phyloP scores from a whole-genome alignment of 1,284 basidiomycete genomes.

The Rhodotorula sp. region DNA sequence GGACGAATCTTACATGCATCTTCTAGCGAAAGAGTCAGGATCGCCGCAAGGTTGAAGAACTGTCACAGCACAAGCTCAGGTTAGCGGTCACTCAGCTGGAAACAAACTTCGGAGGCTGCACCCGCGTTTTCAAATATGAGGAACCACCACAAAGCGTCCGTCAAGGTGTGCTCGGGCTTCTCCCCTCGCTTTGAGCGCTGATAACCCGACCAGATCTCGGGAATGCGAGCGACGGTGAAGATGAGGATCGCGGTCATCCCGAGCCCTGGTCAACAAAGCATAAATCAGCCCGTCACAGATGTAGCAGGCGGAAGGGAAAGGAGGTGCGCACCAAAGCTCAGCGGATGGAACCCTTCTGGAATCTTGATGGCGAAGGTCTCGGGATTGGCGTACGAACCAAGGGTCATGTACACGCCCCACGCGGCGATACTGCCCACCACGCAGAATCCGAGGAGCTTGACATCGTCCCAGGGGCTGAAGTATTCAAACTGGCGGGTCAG shows the following conservation, averaged over 20 bases:
- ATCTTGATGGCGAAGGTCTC: background rate
- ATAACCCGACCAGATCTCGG: background rate
- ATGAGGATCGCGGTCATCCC: background rate
- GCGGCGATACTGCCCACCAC: background rate
- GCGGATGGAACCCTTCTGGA: background rate
- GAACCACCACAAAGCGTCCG: background rate
- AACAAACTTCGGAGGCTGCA: too few relatives aligned
- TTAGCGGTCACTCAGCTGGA: too few relatives aligned
- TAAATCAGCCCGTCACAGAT: background rate
- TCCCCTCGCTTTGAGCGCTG: background rate
- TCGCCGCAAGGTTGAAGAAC: conserved; percentile 13
- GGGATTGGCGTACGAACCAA: background rate
- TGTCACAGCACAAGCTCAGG: too few relatives aligned
- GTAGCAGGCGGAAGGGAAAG: too few relatives aligned
- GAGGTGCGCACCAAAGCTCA: background rate
- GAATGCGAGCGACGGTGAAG: conserved; percentile 7
- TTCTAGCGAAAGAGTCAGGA: conserved; percentile 13
- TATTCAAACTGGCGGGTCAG: background rate
- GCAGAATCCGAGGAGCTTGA: background rate
- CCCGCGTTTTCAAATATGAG: background rate
- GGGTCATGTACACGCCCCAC: conserved; percentile 3
- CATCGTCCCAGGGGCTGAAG: conserved; percentile 10
- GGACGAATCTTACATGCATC: too few relatives aligned
- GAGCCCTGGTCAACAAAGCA: background rate
- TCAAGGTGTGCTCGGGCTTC: background rate